Base-by-base conservation (phyloP, 2,329 filamentous ascomycete species). In the Penicillium fuscoglaucum region DNA sequence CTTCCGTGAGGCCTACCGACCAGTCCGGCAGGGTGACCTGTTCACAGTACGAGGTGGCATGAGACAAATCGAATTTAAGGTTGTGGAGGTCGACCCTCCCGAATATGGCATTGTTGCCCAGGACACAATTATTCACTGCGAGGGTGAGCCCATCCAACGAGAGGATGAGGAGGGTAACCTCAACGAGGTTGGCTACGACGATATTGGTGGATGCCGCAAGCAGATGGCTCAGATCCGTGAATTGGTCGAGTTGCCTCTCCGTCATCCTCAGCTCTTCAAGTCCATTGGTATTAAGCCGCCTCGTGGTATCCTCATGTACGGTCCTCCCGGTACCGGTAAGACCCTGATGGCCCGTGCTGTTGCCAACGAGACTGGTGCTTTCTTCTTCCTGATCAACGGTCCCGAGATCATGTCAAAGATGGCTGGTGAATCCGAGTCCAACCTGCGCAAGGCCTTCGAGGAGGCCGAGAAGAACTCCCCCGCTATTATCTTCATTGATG, bases 351-450 rank as follows among this genome's bases (percentile, higher is more conserved):
- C 95, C 73, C 91, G 95, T 79, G 95, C 95, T 64, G 95, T 99
- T 57, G 95, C 95, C 79, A 98, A 98, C 80, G 95, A 98, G 84
- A 98, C 95, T 35, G 95, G 95, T 71, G 93, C 93, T 49, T 98
- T 98, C 83, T 99, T 99, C 83, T 98, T 99, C 87, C 81, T 98
- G 64, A 98, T 99, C 86, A 98, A 98, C 80, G 93, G 95, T 65
- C 95, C 95, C 52, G 95, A 98, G 78, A 98, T 99, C 82, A 98
- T 99, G 95, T 97, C 93, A 59, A 98, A 98, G 87, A 98, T 98
- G 95, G 95, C 95, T 60, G 95, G 95, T 86, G 95, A 99, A 80
- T 98, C 95, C 59, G 95, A 98, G 79, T 98, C 93, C 60, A 98
- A 98, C 78, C 80, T 99, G 67, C 90, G 95, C 71, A 98, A 98